phyloP scores from a whole-genome alignment of 176 grass and related monocot genomes.

The Oryza australiensis region DNA sequence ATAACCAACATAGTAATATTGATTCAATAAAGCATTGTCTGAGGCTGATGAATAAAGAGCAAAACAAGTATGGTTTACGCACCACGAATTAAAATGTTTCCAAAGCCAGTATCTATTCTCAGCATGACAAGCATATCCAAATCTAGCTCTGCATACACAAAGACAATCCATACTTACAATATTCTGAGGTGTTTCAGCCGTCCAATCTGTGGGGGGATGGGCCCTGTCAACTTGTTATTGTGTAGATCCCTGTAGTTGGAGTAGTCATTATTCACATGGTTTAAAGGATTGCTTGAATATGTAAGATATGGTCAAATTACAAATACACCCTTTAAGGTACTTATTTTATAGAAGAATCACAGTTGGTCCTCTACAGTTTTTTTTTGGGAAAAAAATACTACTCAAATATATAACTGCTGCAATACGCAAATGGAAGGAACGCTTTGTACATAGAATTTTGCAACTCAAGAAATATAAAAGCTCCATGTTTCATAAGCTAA shows the following conservation, averaged over 20 bases:
- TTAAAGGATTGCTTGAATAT: background rate
- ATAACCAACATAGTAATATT: slow-evolving; percentile 5
- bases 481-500: background rate
- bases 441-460: background rate
- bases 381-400: background rate
- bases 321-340: background rate
- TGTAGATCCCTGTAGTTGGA: slow-evolving; percentile 84
- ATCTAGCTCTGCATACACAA: background rate
- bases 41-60: background rate
- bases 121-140: background rate
- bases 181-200: slow-evolving; percentile 86
- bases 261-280: slow-evolving; percentile 14
- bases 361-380: background rate
- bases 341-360: background rate
- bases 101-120: background rate
- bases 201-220: slow-evolving; percentile 92
- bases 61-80: background rate
- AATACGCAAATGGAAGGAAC: background rate
- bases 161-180: slow-evolving; percentile 70
- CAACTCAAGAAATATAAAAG: slow-evolving; percentile 12
- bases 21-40: slow-evolving; percentile 6
- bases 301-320: slow-evolving; percentile 11
- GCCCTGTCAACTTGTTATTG: slow-evolving; percentile 98
- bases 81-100: slow-evolving; percentile 2
- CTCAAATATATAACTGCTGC: background rate